Evolutionary conservation across 441 rosid genomes (phyloP).

Genomic region (Mallotus japonicus): DNA sequence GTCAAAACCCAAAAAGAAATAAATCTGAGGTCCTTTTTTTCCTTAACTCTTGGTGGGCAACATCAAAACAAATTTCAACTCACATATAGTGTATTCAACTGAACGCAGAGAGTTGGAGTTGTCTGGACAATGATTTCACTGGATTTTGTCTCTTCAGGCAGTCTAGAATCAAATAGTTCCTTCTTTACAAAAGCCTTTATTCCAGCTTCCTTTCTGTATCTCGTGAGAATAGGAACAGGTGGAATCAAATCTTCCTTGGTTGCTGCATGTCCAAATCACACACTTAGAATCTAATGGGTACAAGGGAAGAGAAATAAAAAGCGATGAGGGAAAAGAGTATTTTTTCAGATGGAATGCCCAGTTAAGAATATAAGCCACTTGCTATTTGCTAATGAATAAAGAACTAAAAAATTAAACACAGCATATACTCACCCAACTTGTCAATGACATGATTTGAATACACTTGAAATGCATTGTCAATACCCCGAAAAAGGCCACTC

Average conservation of each 20-base stretch:
- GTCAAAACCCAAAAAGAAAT: background rate
- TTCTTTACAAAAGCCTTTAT: constrained; percentile 94
- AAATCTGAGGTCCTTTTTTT: constrained; percentile 4
- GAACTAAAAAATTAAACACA: constrained; percentile 19
- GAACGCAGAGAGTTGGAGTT: constrained; percentile 79
- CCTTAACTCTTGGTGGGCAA: constrained; percentile 6
- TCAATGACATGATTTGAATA: constrained; percentile 76
- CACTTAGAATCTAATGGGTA: constrained; percentile 12
- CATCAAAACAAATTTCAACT: constrained; percentile 34
- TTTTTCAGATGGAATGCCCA: background rate
- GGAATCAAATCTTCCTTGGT: constrained; percentile 92
- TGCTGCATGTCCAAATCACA: constrained; percentile 47
- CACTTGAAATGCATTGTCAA: constrained; percentile 94
- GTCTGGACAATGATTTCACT: constrained; percentile 59
- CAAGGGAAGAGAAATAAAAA: background rate
- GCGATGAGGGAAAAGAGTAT: background rate
- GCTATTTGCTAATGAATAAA: background rate
- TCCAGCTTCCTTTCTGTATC: constrained; percentile 86
- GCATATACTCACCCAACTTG: constrained; percentile 65
- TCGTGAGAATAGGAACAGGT: constrained; percentile 91
- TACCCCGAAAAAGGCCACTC: constrained; percentile 72
- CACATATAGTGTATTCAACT: constrained; percentile 88
- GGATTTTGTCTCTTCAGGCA: constrained; percentile 69
- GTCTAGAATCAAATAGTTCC: constrained; percentile 83
- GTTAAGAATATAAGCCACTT: background rate